Evolutionary conservation across 106 monocot species (phyloP), one percentile per base, ranked within the genome.

Genomic region (Dioscorea alata): DNA sequence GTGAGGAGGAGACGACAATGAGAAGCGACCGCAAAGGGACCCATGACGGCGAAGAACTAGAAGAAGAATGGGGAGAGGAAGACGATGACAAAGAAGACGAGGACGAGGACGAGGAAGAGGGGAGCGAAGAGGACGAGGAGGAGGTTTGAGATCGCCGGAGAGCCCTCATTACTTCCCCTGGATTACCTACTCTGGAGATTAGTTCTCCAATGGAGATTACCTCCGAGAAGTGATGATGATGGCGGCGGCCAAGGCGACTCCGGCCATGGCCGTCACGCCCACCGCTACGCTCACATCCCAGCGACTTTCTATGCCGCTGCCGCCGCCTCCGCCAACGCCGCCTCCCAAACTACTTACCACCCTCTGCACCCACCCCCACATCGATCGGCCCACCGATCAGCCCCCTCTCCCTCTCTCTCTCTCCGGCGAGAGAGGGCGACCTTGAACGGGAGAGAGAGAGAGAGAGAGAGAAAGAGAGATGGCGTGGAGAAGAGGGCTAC

Each of bases 261-360:
- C 94, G 65, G 91, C 85, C 59, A 88, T 66, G 73, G 91, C 91
- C 76, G 95, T 96, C 50, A 91, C 88, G 15, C 91, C 91, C n/a
- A 88, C 69, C 32, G 81, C 78, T 59, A 86, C 66, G 56, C 77
- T 86, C 74, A 76, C 82, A 77, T 91, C 72, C 88, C 86, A 89
- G 14, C 81, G 69, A 23, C 63, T 17, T 24, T 48, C 24, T 48
- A 3, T 28, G 28, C 28, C n/a, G n/a, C 60, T 51, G 33, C 8
- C 60, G 66, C 59, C 70, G 25, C 31, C 70, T 34, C 65, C 64
- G 4, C 59, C 69, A 34, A 59, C 22, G 66, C 64, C 66, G 14
- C 60, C 60, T 19, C 31, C 71, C 15, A 49, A 17, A 59, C 63
- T 56, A 24, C 70, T 60, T 20, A 61, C 16, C 70, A 52, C 65